phyloP scores from a whole-genome alignment of 129 eudicot species.

The carrot (Daucus carota) region DH1_v3.0 NC_030383.2:3238001-3238500 shows the following conservation, averaged over 20 bases:
- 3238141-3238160: neutral
- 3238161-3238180: neutral
- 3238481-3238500: neutral
- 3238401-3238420: neutral
- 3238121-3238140: neutral
- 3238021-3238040: neutral
- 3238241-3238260: conserved; percentile 33
- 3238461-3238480: neutral
- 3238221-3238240: conserved; percentile 26
- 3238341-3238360: neutral
- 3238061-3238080: neutral
- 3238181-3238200: conserved; percentile 1
- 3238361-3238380: too few relatives aligned
- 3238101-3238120: neutral
- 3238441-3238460: neutral
- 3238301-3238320: conserved; percentile 2
- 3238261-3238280: conserved; percentile 49
- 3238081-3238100: neutral
- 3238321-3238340: neutral
- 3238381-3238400: too few relatives aligned
- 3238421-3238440: neutral
- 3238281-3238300: conserved; percentile 64
- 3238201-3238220: conserved; percentile 33
- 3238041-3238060: neutral
- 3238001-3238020: neutral